Percentiles rank a stretch among this genome's conserved stretches.
Conservation (phyloP, 2,329 filamentous ascomycete genomes). For the Alternaria angustiovoidea region DNA sequence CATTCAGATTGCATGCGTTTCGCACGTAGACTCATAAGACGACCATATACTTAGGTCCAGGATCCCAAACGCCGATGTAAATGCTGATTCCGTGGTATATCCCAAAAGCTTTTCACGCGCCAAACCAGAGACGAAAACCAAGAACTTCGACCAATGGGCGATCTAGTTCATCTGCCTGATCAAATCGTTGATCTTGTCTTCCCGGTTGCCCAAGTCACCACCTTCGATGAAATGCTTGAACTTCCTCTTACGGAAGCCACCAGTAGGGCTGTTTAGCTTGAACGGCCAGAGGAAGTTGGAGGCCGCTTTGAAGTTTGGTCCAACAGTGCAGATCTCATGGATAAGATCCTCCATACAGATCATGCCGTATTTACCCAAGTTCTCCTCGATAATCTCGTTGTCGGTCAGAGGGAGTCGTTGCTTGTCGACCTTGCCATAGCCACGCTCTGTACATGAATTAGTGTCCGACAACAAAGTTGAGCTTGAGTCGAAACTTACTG, state of each 20-base stretch:
- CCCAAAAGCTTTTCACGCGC: slow-evolving; percentile 22
- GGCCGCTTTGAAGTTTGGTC: slow-evolving; percentile 98
- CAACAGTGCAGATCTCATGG: slow-evolving; percentile 96
- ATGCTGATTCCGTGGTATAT: slow-evolving; percentile 34
- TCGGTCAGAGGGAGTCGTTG: slow-evolving; percentile 96
- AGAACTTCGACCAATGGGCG: slow-evolving; percentile 1
- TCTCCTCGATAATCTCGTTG: slow-evolving; percentile 97
- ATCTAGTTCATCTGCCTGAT: slow-evolving; percentile 98
- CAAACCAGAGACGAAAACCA: slow-evolving; percentile 14
- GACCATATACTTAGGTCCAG: slow-evolving; percentile 17
- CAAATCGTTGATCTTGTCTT: slow-evolving; percentile 96
- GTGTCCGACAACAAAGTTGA: slow-evolving; percentile 50
- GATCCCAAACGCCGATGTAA: slow-evolving; percentile 30
- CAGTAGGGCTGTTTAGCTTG: slow-evolving; percentile 98
- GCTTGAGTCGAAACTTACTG: slow-evolving; percentile 83
- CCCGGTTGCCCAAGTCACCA: slow-evolving; percentile 97
- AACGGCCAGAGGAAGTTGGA: slow-evolving; percentile 99
- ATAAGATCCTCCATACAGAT: slow-evolving; percentile 99
- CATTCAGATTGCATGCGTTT: slow-evolving; percentile 18
- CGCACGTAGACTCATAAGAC: slow-evolving; percentile 26
- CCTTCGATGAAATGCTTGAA: slow-evolving; percentile 99
- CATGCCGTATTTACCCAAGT: slow-evolving; percentile 95
- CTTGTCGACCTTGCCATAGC: slow-evolving; percentile 99
- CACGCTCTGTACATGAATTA: slow-evolving; percentile 64
- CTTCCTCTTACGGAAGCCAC: slow-evolving; percentile 95